These are phyloP conservation scores for Pelargonium fulgidum DNA, from an alignment of 441 rosid genomes.

Conservation along the genomic window DNA sequence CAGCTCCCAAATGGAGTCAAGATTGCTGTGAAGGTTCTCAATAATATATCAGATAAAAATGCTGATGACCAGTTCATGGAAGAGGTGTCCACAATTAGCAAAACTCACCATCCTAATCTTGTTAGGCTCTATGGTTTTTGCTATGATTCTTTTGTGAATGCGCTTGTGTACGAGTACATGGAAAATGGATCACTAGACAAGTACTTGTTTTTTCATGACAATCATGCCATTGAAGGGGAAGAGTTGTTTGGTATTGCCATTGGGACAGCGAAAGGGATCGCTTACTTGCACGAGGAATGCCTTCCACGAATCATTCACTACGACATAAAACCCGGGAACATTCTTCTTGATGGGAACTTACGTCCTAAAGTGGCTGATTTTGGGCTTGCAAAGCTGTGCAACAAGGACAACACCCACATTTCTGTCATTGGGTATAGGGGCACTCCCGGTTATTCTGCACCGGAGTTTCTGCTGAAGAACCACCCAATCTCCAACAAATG, in stretches of 20 bases:
- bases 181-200: conserved; percentile 21
- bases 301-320: conserved; percentile 22
- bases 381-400: conserved; percentile 22
- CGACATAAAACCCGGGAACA: conserved; percentile 26
- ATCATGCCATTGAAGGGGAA: background rate
- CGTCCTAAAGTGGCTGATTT: conserved; percentile 21
- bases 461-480: conserved; percentile 4
- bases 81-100: conserved; percentile 22
- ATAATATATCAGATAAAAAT: conserved; percentile 3
- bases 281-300: conserved; percentile 28
- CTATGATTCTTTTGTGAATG: conserved; percentile 15
- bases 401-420: conserved; percentile 7
- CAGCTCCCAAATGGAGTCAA: conserved; percentile 12
- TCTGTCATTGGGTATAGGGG: conserved; percentile 17
- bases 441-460: conserved; percentile 18
- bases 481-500: background rate
- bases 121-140: conserved; percentile 26
- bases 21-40: conserved; percentile 24
- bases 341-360: conserved; percentile 21
- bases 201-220: conserved; percentile 5
- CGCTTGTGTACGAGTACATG: conserved; percentile 24
- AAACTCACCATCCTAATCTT: conserved; percentile 21
- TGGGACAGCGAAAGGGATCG: conserved; percentile 19
- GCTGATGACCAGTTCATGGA: conserved; percentile 27
- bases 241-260: conserved; percentile 11